Evolutionary conservation across 73 alveolate species (phyloP).

Genomic region (Urostyla sp.): DNA sequence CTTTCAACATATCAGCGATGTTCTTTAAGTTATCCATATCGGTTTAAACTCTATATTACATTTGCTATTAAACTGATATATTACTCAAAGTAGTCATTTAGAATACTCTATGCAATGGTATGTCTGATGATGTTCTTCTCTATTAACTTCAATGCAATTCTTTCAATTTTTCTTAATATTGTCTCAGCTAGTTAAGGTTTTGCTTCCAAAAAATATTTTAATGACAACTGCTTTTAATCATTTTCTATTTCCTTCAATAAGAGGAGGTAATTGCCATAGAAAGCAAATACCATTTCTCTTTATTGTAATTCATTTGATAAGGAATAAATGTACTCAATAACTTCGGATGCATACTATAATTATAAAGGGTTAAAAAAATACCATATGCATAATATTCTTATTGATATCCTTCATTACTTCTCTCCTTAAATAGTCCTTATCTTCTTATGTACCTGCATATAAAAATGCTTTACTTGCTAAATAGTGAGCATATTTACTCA

Average conservation of each 20-base stretch:
- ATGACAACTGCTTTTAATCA: conserved; percentile 3
- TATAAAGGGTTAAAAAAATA: not conserved
- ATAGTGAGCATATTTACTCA: conserved; percentile 86
- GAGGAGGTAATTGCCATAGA: conserved; percentile 69
- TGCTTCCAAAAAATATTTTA: conserved; percentile 62
- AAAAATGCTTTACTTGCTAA: conserved; percentile 80
- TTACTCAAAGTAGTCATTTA: conserved; percentile 72
- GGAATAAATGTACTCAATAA: conserved; percentile 61
- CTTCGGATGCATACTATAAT: conserved; percentile 63
- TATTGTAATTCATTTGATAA: conserved; percentile 35
- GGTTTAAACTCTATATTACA: conserved; percentile 13
- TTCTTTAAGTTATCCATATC: conserved; percentile 78
- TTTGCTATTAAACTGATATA: not conserved
- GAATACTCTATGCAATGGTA: conserved; percentile 84
- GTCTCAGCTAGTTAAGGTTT: conserved; percentile 73
- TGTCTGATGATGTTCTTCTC: conserved; percentile 85
- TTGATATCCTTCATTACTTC: conserved; percentile 53
- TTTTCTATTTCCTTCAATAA: conserved; percentile 46
- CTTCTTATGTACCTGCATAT: conserved; percentile 76
- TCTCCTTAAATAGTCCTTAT: conserved; percentile 67
- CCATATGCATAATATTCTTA: conserved; percentile 38
- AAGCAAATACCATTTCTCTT: conserved; percentile 65
- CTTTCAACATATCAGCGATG: conserved; percentile 75
- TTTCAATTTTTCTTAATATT: conserved; percentile 70
- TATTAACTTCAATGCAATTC: conserved; percentile 74